Evolutionary conservation across 2,329 filamentous ascomycete species (phyloP).

Genomic region (Scolecobasidium constrictum): DNA sequence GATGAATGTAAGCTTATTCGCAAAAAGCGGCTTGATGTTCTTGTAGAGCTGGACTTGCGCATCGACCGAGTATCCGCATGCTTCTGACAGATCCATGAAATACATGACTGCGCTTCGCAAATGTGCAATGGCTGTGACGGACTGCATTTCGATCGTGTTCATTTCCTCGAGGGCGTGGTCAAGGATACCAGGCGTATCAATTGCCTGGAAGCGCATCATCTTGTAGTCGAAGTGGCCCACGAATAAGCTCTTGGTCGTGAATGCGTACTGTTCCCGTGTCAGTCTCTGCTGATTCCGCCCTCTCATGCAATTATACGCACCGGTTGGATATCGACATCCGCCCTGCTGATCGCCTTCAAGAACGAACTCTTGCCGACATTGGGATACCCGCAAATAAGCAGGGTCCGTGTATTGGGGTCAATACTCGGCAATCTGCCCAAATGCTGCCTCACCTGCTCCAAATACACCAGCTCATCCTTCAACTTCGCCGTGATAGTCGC

Average conservation of each 20-base stretch:
- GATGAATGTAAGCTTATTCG: constrained; percentile 94
- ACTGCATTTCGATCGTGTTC: constrained; percentile 99
- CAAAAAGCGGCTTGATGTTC: constrained; percentile 92
- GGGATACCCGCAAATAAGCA: constrained; percentile 94
- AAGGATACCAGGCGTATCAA: constrained; percentile 96
- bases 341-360: constrained; percentile 79
- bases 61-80: constrained; percentile 87
- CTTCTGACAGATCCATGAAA: constrained; percentile 96
- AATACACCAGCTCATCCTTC: constrained; percentile 88
- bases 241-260: constrained; percentile 95
- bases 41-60: constrained; percentile 93
- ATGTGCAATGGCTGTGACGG: constrained; percentile 95
- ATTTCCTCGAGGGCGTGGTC: constrained; percentile 98
- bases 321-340: constrained; percentile 93
- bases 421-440: constrained; percentile 95
- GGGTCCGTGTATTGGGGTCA: constrained; percentile 91
- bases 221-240: constrained; percentile 98
- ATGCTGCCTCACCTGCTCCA: constrained; percentile 95
- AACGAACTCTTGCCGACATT: constrained; percentile 98
- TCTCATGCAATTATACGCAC: not conserved
- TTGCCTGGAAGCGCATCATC: constrained; percentile 78
- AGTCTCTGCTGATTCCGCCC: not conserved
- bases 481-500: constrained; percentile 90
- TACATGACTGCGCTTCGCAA: constrained; percentile 90
- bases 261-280: constrained; percentile 59